Percentiles rank a stretch among this genome's conserved stretches.
These are phyloP conservation scores for Meredithiella fracta DNA, from an alignment of 2,329 filamentous ascomycete genomes.

Conservation along the genomic window DNA sequence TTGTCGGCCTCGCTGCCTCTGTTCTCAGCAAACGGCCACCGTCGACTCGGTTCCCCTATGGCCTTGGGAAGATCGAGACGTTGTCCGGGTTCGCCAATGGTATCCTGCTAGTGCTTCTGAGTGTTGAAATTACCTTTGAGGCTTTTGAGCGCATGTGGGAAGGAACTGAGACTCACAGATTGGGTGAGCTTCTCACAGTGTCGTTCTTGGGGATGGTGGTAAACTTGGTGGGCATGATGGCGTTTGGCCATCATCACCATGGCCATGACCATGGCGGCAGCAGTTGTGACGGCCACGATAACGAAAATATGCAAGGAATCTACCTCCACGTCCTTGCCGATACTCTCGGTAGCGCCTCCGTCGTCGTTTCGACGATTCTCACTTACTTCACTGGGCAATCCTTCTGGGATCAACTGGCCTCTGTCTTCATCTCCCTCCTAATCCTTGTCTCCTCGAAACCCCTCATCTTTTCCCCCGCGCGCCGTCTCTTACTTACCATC, in stretches of 20 bases:
- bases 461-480: conserved; percentile 69
- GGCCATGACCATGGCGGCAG: conserved; percentile 27
- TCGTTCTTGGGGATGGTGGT: conserved; percentile 74
- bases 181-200: conserved; percentile 76
- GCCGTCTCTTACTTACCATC: conserved; percentile 66
- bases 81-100: conserved; percentile 93
- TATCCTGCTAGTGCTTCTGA: conserved; percentile 87
- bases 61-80: conserved; percentile 92
- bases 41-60: conserved; percentile 77
- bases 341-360: conserved; percentile 82
- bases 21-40: conserved; percentile 96
- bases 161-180: conserved; percentile 64
- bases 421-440: conserved; percentile 78
- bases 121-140: conserved; percentile 89
- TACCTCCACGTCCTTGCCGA: conserved; percentile 92
- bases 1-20: conserved; percentile 77
- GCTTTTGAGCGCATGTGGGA: conserved; percentile 76
- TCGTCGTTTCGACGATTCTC: conserved; percentile 78
- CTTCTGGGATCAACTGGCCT: conserved; percentile 87
- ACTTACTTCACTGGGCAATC: conserved; percentile 82
- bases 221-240: conserved; percentile 81
- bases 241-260: conserved; percentile 57
- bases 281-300: conserved; percentile 42
- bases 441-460: conserved; percentile 89
- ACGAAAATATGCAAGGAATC: conserved; percentile 96